Percentiles rank a stretch among this genome's conserved stretches.
phyloP scores from a whole-genome alignment of 257 asterid species.

The Leptodermis oblonga region DNA sequence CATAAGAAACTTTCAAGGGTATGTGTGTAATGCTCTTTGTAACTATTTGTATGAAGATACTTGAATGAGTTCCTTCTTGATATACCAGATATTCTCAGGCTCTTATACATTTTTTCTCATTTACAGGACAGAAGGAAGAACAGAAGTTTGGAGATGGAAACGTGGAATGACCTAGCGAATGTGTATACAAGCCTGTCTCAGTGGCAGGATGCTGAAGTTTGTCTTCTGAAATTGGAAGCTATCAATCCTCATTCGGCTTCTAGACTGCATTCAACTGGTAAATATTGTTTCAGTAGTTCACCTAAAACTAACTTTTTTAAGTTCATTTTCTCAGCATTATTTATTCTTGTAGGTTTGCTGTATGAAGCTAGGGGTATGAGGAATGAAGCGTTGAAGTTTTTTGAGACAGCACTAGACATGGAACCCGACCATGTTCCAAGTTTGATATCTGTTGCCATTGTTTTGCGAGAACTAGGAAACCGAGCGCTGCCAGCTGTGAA shows the following conservation, averaged over 20 bases:
- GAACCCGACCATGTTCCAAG: conserved; percentile 81
- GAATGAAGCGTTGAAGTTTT: conserved; percentile 65
- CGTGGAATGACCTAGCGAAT: conserved; percentile 90
- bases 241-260: conserved; percentile 85
- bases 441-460: conserved; percentile 66
- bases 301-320: background rate
- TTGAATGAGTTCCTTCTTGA: background rate
- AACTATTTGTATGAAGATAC: background rate
- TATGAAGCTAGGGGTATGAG: conserved; percentile 54
- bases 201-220: conserved; percentile 87
- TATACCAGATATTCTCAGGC: too few species aligned
- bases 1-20: conserved; percentile 52
- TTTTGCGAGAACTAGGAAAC: conserved; percentile 38
- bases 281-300: background rate
- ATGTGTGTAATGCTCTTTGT: conserved; percentile 10
- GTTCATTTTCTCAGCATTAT: too few species aligned
- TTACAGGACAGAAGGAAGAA: conserved; percentile 46
- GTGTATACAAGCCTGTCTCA: conserved; percentile 72
- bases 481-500: conserved; percentile 60
- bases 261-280: conserved; percentile 74
- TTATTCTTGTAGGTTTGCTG: conserved; percentile 47
- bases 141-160: conserved; percentile 68
- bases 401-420: conserved; percentile 64
- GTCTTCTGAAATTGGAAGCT: conserved; percentile 76
- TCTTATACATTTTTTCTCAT: conserved; percentile 12